Evolutionary conservation across 2,329 filamentous ascomycete genomes (phyloP).

Genomic region (Teratosphaeria gauchensis): DNA sequence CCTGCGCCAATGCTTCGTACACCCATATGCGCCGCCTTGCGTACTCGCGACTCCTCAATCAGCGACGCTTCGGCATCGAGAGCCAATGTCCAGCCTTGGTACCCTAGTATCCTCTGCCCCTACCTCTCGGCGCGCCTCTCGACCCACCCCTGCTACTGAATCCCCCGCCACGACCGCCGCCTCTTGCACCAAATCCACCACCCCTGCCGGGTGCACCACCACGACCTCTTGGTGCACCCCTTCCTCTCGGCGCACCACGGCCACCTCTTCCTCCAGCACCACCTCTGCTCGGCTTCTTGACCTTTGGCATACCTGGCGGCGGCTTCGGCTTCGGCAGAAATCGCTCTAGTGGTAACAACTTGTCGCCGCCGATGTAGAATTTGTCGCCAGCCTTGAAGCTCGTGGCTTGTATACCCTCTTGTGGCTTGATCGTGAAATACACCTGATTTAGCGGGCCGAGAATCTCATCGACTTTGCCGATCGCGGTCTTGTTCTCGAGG

Average conservation of each 20-base stretch:
- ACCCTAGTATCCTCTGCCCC: slow-evolving; percentile 26
- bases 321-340: slow-evolving; percentile 93
- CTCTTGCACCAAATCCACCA: slow-evolving; percentile 22
- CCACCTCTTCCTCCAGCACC: slow-evolving; percentile 24
- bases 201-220: slow-evolving; percentile 42
- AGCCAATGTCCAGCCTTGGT: background rate
- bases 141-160: slow-evolving; percentile 18
- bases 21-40: background rate
- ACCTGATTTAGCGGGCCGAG: slow-evolving; percentile 96
- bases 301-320: slow-evolving; percentile 53
- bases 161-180: slow-evolving; percentile 11
- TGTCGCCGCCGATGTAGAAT: slow-evolving; percentile 82
- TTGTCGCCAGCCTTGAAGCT: slow-evolving; percentile 96
- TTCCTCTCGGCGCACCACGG: slow-evolving; percentile 21
- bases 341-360: slow-evolving; percentile 86
- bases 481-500: slow-evolving; percentile 83
- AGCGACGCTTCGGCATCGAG: background rate
- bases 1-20: background rate
- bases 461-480: slow-evolving; percentile 97
- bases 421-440: slow-evolving; percentile 95
- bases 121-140: slow-evolving; percentile 23
- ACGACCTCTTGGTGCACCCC: slow-evolving; percentile 45
- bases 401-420: slow-evolving; percentile 87
- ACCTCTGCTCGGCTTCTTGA: slow-evolving; percentile 49
- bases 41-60: background rate